Base-by-base conservation (phyloP, 331 rosid genomes). In the Dryas integrifolia region DNA sequence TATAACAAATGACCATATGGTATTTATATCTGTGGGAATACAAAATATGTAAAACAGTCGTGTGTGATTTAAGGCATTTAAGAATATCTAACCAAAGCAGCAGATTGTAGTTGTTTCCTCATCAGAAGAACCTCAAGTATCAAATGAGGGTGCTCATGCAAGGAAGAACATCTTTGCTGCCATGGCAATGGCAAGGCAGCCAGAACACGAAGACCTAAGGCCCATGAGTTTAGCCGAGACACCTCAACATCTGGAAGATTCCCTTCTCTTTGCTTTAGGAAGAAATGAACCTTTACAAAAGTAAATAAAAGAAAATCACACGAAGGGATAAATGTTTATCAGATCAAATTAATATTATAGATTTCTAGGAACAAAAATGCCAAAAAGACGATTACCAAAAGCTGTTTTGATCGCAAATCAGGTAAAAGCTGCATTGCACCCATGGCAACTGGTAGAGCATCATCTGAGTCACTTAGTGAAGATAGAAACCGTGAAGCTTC, bases 401-500 rank as follows among this genome's bases (percentile, higher is more conserved):
- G 98, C 77, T 94, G 97, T 82, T 94, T 94, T 57, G 98, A 94
- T 66, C 98, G 96, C 79, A 94, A 79, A 86, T 91, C 90, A 72
- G 98, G 98, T 74, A 94, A 72, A 62, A 91, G 88, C 85, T 94
- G 98, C 98, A 94, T 94, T 77, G 98, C 98, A 81, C 96, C 95
- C 98, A 94, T 89, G 80, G 96, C 98, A 80, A 94, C 98, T 45
- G 98, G 98, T 82, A 91, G 76, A 77, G 98, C 98, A 86, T 94
- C 98, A 75, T 94, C 90, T 15, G 92, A 84, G 80, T 91, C 97
- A 72, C 96, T 86, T 63, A 94, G 81, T 15, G 98, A 94, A 75
- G 98, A 94, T 80, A 94, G 98, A 84, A 94, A 94, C 47, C 97
- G 98, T 5, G 98, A 94, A 72, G 97, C 98, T 89, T 94, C 98